Percentiles rank a stretch among this genome's conserved stretches.
Conservation (phyloP, 2,329 filamentous ascomycete genomes). For the Fusarium incarnatum region DNA sequence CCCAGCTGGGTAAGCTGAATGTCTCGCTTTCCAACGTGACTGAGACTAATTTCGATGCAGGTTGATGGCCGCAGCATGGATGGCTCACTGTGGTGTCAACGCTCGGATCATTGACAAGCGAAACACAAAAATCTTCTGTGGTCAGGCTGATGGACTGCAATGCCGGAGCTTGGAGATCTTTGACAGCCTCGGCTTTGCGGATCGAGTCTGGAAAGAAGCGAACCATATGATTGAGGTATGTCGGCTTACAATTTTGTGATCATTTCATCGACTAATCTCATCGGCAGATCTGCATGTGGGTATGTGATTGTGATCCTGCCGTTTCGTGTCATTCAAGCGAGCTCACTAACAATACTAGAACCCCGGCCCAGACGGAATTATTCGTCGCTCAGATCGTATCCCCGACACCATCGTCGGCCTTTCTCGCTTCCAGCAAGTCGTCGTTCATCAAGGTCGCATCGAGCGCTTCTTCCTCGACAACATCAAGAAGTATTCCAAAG, state of each 20-base stretch:
- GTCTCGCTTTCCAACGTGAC: background rate
- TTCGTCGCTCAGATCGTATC: background rate
- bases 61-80: background rate
- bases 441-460: background rate
- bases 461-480: slow-evolving; percentile 1
- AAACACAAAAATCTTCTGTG: slow-evolving; percentile 2
- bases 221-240: slow-evolving; percentile 2
- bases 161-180: background rate
- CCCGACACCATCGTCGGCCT: background rate
- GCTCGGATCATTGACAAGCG: slow-evolving; percentile 1
- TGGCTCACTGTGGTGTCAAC: background rate
- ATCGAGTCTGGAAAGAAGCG: background rate
- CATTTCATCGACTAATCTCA: background rate
- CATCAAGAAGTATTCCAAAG: slow-evolving; percentile 1
- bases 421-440: background rate
- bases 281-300: background rate
- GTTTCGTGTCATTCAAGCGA: too few species aligned
- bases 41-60: background rate
- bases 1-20: background rate
- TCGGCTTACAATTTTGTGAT: fast-evolving
- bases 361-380: background rate
- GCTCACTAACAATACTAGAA: background rate
- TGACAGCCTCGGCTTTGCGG: background rate
- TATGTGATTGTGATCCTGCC: background rate
- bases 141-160: background rate